Evolutionary conservation across 108 stramenopile species (phyloP), one percentile per base, ranked within the genome.

Genomic region (Discostella stelligeroides): DNA sequence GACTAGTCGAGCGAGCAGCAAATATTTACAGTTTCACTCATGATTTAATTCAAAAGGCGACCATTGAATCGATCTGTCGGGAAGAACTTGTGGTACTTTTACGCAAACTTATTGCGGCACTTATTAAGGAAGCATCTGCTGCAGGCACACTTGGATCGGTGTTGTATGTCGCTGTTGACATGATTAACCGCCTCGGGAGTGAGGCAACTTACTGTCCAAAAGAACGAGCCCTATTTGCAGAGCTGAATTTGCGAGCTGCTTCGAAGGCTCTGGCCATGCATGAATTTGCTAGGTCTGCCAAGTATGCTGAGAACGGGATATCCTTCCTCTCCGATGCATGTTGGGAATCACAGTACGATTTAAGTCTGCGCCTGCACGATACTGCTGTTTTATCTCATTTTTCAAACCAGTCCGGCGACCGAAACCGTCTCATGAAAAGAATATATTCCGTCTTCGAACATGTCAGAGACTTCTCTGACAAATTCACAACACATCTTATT

Each of bases 251-350:
- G 15, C 13, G 29, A 41, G 75, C 75, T 0, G 75, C 29, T 27
- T 42, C 59, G 43, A 61, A 62, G 40, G 75, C 75, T 4, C 20
- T 59, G 1, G 40, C 53, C 0, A 60, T 69, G 11, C 53, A 55
- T 12, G 66, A 68, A 34, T 76, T 61, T 40, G 21, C n/a, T 3
- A 17, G 23, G 28, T 67, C 67, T 43, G 59, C 42, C 38, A 56
- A 65, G 25, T 76, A 76, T 69, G 46, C 63, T 10, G 56, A 65
- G 30, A 21, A 41, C 42, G 75, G 75, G 18, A 68, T 65, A 46
- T 18, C 47, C 10, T 63, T 76, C 28, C 43, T 76, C 7, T 24
- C 25, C 14, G 48, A 54, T 11, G n/a, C 21, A 15, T 43, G 68
- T 30, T 76, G 75, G 75, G 14, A 34, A 46, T 15, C 8, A 3